Evolutionary conservation across 768 basidiomycete species (phyloP).

Genomic region (Podaxis rugospora): DNA sequence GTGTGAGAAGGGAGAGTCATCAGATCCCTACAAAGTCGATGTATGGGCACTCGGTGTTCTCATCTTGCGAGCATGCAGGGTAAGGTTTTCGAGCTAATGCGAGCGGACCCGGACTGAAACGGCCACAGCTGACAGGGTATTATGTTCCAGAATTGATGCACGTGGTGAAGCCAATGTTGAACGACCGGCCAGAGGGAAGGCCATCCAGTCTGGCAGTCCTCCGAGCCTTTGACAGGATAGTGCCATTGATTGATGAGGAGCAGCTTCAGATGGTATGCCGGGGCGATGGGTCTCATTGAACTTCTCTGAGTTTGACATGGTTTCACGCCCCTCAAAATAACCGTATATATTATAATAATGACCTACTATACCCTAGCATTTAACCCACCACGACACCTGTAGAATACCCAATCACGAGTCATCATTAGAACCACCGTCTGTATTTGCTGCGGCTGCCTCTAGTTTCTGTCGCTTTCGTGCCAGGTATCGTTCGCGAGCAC

Average conservation of each 20-base stretch:
- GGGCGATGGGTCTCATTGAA: conserved; percentile 7
- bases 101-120: conserved; percentile 6
- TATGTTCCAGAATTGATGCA: conserved; percentile 56
- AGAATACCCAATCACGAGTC: background rate
- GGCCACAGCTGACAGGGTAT: conserved; percentile 47
- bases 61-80: conserved; percentile 63
- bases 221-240: conserved; percentile 45
- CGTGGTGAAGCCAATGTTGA: conserved; percentile 57
- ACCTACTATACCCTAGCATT: conserved; percentile 1
- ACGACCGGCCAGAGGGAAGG: conserved; percentile 43
- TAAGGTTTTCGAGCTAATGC: conserved; percentile 21
- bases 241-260: conserved; percentile 28
- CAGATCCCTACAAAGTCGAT: conserved; percentile 68
- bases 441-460: conserved; percentile 33
- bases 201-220: conserved; percentile 48
- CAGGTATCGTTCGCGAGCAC: conserved; percentile 69
- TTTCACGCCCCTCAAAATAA: background rate
- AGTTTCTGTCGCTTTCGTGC: conserved; percentile 76
- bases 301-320: background rate
- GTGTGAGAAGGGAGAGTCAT: conserved; percentile 43
- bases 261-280: conserved; percentile 23
- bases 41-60: conserved; percentile 69
- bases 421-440: background rate
- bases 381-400: background rate
- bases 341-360: background rate